Conservation (phyloP, 306 rosid genomes). For the Inga laurina region DNA sequence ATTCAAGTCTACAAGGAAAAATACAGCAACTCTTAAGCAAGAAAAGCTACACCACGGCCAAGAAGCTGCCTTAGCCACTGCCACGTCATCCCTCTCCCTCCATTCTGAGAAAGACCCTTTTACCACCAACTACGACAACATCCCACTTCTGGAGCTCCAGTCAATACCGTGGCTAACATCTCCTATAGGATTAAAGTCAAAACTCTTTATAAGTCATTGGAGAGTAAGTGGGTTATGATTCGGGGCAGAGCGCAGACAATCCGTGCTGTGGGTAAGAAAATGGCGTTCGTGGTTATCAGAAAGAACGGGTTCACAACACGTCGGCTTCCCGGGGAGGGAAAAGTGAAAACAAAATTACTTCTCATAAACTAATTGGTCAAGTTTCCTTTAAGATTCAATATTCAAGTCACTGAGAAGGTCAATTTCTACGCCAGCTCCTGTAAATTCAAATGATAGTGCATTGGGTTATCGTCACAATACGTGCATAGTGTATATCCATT, state of each 20-base stretch:
- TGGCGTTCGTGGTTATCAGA: slow-evolving; percentile 78
- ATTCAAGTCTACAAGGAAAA: slow-evolving; percentile 56
- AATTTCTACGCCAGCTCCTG: slow-evolving; percentile 85
- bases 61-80: slow-evolving; percentile 47
- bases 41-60: slow-evolving; percentile 80
- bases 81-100: slow-evolving; percentile 43
- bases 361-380: slow-evolving; percentile 80
- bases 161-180: slow-evolving; percentile 43
- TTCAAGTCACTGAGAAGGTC: slow-evolving; percentile 92
- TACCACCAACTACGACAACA: slow-evolving; percentile 65
- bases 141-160: slow-evolving; percentile 64
- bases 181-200: slow-evolving; percentile 58
- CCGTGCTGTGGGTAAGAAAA: slow-evolving; percentile 86
- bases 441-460: slow-evolving; percentile 2
- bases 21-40: slow-evolving; percentile 61
- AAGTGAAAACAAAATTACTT: slow-evolving; percentile 51
- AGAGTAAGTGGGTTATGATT: slow-evolving; percentile 48
- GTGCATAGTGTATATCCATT: not conserved
- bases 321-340: no score
- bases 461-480: slow-evolving; percentile 14
- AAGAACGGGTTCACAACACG: slow-evolving; percentile 60
- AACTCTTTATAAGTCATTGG: slow-evolving; percentile 38
- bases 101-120: slow-evolving; percentile 63
- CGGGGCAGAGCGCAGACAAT: slow-evolving; percentile 81
- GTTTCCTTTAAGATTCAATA: slow-evolving; percentile 81